Evolutionary conservation across 1,139 yeast genomes (phyloP), one percentile per base, ranked within the genome.

Genomic region (Sugiyamaella japonica): DNA sequence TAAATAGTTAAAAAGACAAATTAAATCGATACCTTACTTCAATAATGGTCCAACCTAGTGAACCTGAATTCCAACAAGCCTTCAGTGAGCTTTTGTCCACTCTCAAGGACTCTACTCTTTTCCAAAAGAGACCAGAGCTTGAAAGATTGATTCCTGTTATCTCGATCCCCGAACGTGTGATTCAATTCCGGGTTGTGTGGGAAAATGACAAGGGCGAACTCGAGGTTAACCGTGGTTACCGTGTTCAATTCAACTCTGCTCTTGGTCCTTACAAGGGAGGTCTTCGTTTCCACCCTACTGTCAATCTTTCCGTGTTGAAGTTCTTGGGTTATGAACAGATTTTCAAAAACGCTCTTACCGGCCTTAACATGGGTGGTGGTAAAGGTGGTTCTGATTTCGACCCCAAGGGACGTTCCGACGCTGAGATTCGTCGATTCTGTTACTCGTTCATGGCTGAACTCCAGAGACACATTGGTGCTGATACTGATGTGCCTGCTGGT

Each of bases 251-350:
- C 83, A 93, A 90, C 85, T 89, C 97, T 55, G 96, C 97, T 57
- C 82, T 93, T 66, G 99, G 99, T 73, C 99, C 99, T 67, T 93
- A 89, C 88, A 93, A 93, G 81, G 99, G 99, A 72, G 99, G 99
- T 73, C 83, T 93, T 67, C 85, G 99, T 77, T 87, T 93, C 84
- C 98, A 93, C 80, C 97, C 97, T 67, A 80, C 96, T 56, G 99
- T 93, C 66, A 93, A 90, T 77, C 82, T 93, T 70, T 89, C 97
- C 55, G 88, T 93, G 73, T 82, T 93, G 73, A 93, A 93, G 79
- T 93, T 93, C 76, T 82, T 93, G 70, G 99, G 98, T 70, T 93
- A 89, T 73, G 99, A 93, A 80, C 99, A 93, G 79, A 90, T 90
- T 75, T 93, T 93, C 83, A 93, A 93, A 83, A 93, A 93, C 73